Evolutionary conservation across 73 alveolate species (phyloP).

Genomic region (Paramecium tetraurelia): DNA sequence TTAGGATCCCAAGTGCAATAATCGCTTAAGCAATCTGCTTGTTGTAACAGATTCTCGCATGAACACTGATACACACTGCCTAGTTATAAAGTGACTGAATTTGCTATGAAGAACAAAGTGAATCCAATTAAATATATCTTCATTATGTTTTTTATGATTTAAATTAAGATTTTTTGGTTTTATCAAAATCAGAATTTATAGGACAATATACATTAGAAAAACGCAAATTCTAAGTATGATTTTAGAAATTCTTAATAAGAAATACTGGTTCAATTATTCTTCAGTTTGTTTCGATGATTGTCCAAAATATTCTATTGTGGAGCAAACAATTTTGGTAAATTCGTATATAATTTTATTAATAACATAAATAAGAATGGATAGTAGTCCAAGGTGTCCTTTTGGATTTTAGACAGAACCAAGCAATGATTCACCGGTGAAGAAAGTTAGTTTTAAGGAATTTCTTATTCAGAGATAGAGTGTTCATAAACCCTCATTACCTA

Average conservation of each 20-base stretch:
- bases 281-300: too few species aligned
- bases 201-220: background rate
- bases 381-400: conserved; percentile 17
- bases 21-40: background rate
- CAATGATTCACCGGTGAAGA: background rate
- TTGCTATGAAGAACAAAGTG: background rate
- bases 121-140: background rate
- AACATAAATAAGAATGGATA: background rate
- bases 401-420: background rate
- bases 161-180: background rate
- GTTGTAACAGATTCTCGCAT: background rate
- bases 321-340: background rate
- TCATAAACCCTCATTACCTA: background rate
- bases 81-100: background rate
- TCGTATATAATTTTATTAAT: background rate
- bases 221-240: background rate
- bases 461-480: background rate
- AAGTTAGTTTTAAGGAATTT: background rate
- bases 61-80: background rate
- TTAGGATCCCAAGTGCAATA: background rate
- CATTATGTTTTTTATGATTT: background rate
- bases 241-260: background rate
- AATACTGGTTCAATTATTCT: background rate
- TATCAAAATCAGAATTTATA: background rate
- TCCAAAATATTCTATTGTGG: background rate